Evolutionary conservation across 352 stramenopile species (phyloP), one percentile per base, ranked within the genome.

Genomic region (Globisporangium iwayamae): DNA sequence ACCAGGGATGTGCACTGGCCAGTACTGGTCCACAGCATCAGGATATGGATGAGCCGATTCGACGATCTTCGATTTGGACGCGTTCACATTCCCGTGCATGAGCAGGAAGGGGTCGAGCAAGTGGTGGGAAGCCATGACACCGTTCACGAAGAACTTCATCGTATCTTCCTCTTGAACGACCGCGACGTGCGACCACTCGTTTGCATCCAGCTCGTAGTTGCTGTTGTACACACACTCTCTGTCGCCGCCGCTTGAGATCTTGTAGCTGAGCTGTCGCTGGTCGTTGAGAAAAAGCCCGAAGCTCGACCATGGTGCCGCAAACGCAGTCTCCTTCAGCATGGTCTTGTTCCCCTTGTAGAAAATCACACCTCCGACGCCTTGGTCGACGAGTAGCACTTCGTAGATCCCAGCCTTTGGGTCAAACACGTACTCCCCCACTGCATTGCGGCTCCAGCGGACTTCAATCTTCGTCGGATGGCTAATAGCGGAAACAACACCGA

Each of bases 271-370:
- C 54, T 89, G 81, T 0, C 78, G 74, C 20, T 79, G 76, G 59
- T 91, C 78, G 30, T 67, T 89, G 30, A 94, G 52, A 62, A 76
- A 94, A 11, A 94, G 47, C 11, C 79, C 81, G 36, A 91, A 87
- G 45, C 89, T 75, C 53, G 83, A 92, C 85, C 85, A 94, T 8
- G 85, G 83, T 13, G 73, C 65, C 8, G 75, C 69, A 14, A 75
- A 58, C 8, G 63, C 41, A 28, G 68, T 82, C 32, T 87, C 79
- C 56, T 76, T 78, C 2, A 84, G 67, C 46, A 91, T 73, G 20
- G 69, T 87, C 45, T 77, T 83, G 53, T 86, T 89, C 10, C 85
- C 85, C 51, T 91, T 90, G 52, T 76, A 79, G 64, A 90, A 90
- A 18, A 94, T 81, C 43, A 78, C 70, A 13, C 85, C 85, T 32